Evolutionary conservation across 805 yeast genomes (phyloP).

Genomic region (Jamesozyma hellenica): DNA sequence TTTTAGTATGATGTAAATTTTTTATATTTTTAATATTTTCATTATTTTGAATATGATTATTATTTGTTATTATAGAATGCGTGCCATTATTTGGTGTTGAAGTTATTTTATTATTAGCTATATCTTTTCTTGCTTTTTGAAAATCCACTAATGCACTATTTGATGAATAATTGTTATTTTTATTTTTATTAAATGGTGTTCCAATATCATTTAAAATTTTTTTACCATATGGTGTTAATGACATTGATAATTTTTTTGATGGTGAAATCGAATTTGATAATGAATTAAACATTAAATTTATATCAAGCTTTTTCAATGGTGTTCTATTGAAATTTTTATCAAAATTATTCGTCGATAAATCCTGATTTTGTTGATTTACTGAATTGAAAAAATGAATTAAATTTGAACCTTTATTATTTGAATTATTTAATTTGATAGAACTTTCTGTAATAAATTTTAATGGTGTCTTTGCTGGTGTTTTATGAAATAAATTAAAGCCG

Average conservation of each 20-base stretch:
- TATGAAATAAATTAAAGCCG: conserved; percentile 24
- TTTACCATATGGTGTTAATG: conserved; percentile 29
- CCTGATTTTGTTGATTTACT: conserved; percentile 1
- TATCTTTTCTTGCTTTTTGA: conserved; percentile 26
- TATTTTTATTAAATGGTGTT: conserved; percentile 19
- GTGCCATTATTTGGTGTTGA: conserved; percentile 2
- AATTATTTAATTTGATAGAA: conserved; percentile 1
- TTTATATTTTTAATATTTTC: conserved; percentile 4
- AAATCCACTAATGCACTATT: conserved; percentile 28
- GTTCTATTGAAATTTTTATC: conserved; percentile 12
- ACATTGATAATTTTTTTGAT: conserved; percentile 19
- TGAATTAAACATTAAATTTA: conserved; percentile 27
- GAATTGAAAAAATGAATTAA: conserved; percentile 8
- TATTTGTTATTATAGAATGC: conserved; percentile 5
- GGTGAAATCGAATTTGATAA: conserved; percentile 22
- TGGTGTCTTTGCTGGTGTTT: conserved; percentile 30
- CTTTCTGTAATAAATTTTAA: conserved; percentile 22
- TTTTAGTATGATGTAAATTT: not conserved
- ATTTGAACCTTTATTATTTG: conserved; percentile 7
- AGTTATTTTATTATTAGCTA: conserved; percentile 9
- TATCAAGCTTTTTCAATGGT: conserved; percentile 26
- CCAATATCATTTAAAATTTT: conserved; percentile 24
- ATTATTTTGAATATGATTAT: conserved; percentile 3
- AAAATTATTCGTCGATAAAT: not conserved
- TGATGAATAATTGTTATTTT: conserved; percentile 11